phyloP scores from a whole-genome alignment of 176 grass and related monocot genomes.

The Oryza nivara region DNA sequence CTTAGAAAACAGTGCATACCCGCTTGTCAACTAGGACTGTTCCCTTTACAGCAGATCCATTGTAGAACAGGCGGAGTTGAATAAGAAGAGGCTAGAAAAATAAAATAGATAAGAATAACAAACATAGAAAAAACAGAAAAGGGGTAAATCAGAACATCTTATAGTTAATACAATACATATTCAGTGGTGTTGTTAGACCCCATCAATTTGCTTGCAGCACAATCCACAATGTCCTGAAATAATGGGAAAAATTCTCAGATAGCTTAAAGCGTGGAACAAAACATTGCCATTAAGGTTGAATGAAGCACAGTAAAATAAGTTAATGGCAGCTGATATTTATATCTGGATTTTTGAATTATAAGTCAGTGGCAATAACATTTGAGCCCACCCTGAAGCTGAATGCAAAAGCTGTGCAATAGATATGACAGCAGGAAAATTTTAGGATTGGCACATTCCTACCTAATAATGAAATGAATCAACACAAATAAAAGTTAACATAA shows the following conservation, averaged over 20 bases:
- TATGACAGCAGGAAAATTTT: neutral
- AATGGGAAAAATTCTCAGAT: neutral
- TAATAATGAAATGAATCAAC: neutral
- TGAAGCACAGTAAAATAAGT: neutral
- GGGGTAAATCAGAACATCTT: neutral
- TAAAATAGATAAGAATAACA: conserved; percentile 8
- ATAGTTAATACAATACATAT: conserved; percentile 35
- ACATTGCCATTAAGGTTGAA: conserved; percentile 12
- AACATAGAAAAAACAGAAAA: neutral
- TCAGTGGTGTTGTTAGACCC: neutral
- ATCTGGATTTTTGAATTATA: neutral
- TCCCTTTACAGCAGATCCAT: conserved; percentile 72
- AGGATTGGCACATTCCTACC: neutral
- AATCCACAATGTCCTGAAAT: conserved; percentile 33
- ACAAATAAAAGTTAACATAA: neutral
- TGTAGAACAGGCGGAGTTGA: conserved; percentile 79
- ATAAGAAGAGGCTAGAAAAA: conserved; percentile 71
- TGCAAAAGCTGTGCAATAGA: neutral
- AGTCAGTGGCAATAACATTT: neutral
- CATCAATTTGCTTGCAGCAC: conserved; percentile 20
- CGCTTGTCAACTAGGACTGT: conserved; percentile 64
- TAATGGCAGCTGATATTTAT: neutral
- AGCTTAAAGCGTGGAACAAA: conserved; percentile 13
- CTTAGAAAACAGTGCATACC: conserved; percentile 39
- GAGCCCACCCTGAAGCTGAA: neutral